phyloP scores from a whole-genome alignment of 176 grass and related monocot species.

The Eleusine coracana region DNA sequence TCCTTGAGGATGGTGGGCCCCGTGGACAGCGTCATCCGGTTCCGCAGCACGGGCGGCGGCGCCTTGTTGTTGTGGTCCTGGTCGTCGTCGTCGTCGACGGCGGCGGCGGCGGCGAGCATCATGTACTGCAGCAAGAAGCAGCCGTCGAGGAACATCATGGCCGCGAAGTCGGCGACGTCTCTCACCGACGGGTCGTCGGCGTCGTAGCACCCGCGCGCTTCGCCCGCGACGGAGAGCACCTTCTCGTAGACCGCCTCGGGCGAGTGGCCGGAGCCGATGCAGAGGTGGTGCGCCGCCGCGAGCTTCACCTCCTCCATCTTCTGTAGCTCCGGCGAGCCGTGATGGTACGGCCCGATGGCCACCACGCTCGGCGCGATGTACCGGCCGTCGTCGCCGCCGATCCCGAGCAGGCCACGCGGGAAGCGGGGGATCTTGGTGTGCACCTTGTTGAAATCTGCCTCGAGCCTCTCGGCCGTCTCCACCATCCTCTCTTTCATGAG shows the following conservation, averaged over 20 bases:
- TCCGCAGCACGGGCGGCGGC: too few relatives aligned
- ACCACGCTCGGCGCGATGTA: not conserved
- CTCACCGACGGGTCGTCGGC: not conserved
- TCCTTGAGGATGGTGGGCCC: too few relatives aligned
- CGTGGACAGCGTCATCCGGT: too few relatives aligned
- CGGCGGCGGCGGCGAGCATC: too few relatives aligned
- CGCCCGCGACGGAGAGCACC: not conserved
- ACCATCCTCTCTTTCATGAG: too few relatives aligned
- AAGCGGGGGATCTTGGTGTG: not conserved
- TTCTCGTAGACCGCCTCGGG: not conserved
- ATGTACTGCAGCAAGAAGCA: not conserved
- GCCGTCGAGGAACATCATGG: not conserved
- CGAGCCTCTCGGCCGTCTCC: not conserved
- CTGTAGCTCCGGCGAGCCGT: not conserved
- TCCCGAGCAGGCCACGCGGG: not conserved
- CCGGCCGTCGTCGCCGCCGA: not conserved
- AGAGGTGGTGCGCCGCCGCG: not conserved
- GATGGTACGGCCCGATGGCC: not conserved
- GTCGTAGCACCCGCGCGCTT: not conserved
- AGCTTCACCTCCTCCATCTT: not conserved
- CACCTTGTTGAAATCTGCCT: not conserved
- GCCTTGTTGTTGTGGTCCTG: fast-evolving
- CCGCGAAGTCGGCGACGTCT: not conserved
- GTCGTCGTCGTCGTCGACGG: too few relatives aligned
- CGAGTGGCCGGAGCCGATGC: too few relatives aligned